Evolutionary conservation across 495 filamentous ascomycete genomes (phyloP), one percentile per base, ranked within the genome.

Genomic region (Penicillium arizonense): DNA sequence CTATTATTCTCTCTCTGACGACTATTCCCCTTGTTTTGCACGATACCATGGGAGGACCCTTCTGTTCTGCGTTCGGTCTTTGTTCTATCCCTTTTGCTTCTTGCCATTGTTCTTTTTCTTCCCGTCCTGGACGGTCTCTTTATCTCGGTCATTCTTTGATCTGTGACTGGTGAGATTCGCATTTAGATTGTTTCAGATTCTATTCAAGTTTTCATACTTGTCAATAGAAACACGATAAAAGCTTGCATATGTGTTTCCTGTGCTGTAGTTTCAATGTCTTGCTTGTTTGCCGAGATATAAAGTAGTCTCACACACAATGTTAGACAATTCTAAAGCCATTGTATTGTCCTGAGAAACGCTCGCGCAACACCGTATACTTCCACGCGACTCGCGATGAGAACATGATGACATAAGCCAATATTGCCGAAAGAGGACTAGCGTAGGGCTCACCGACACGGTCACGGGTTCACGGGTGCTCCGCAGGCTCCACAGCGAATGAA

Each of bases 1-100:
- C 61, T 65, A 44, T 57, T 59, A 65, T 68, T 59, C 65, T 46
- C 40, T 63, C 61, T 36, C 44, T 68, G 39, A 66, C 55, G 60
- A 63, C 39, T 58, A 43, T 43, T 52, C 43, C 54, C 51, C 53
- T 47, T 59, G 38, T 39, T 47, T 51, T 51, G 52, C 61, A 61
- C 42, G 57, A 68, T 68, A 68, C 62, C 65, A 59, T 63, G 55
- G 62, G 62, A 62, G 62, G 57, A 56, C 49, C 38, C 24, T 57
- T 46, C 18, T 51, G 38, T 57, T 59, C 47, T 30, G 45, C 54
- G 43, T 46, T 56, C 50, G 26, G 23, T 57, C 33, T 14, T 37
- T 41, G 44, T 41, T 53, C 23, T 33, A 36, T 49, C 39, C 7
- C 44, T 54, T 41, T 7, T 30, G 28, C 28, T 5, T 37, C 14